Percentiles rank a stretch among this genome's conserved stretches.
These are phyloP conservation scores for Ormosia emarginata DNA, from an alignment of 306 rosid genomes.

Conservation along the genomic window DNA sequence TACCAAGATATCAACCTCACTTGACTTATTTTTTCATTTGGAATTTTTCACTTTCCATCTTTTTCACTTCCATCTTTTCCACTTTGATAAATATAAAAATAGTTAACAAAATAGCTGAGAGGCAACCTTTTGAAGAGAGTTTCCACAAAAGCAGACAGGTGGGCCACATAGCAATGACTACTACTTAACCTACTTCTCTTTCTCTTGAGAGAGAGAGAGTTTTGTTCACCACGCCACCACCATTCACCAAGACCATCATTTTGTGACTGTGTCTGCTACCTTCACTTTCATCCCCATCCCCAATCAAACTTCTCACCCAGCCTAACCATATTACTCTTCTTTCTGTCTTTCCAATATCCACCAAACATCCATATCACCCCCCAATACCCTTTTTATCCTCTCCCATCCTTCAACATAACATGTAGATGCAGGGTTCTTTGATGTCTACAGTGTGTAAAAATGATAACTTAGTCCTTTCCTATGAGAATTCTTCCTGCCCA, in stretches of 20 bases:
- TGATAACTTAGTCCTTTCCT: conserved; percentile 51
- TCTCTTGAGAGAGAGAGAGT: no score
- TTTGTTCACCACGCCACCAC: background rate
- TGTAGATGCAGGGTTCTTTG: conserved; percentile 28
- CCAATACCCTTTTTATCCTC: no score
- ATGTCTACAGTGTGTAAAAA: conserved; percentile 52
- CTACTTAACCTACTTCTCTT: no score
- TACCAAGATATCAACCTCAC: conserved; percentile 12
- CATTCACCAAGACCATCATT: background rate
- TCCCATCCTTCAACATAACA: background rate
- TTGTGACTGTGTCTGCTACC: background rate
- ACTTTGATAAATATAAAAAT: conserved; percentile 2
- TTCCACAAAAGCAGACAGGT: conserved; percentile 28
- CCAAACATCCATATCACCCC: background rate
- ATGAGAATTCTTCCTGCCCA: conserved; percentile 67
- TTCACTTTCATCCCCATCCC: background rate
- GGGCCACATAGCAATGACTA: conserved; percentile 21
- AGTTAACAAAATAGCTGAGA: background rate
- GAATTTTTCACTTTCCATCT: background rate
- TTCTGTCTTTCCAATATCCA: background rate
- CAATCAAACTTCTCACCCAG: background rate
- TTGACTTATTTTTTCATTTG: conserved; percentile 9
- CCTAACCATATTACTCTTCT: background rate
- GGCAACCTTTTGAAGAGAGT: conserved; percentile 2
- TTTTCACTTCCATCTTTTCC: background rate